Conservation (phyloP, 768 basidiomycete genomes). For the Trichaptum fuscoviolaceum region DNA sequence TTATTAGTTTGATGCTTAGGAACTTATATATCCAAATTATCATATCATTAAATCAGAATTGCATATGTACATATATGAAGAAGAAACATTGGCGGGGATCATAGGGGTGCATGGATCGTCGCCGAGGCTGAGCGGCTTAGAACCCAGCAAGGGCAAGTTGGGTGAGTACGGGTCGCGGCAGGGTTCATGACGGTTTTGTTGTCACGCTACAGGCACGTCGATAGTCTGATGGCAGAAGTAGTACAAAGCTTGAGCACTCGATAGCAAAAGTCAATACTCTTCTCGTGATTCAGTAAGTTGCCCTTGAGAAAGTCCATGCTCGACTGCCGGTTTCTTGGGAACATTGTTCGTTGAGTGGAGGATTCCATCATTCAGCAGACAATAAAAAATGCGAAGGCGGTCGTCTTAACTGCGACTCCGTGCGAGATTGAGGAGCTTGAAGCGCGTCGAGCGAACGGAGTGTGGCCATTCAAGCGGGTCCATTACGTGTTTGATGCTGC, state of each 20-base stretch:
- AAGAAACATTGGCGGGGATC: constrained; percentile 56
- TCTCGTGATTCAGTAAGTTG: constrained; percentile 38
- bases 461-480: constrained; percentile 79
- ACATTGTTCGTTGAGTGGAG: constrained; percentile 45
- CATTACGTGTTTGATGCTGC: constrained; percentile 69
- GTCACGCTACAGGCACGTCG: constrained; percentile 59
- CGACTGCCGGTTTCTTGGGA: constrained; percentile 55
- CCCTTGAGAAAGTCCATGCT: constrained; percentile 81
- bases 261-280: constrained; percentile 40
- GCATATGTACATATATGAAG: no score
- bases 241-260: constrained; percentile 13
- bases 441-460: constrained; percentile 73
- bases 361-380: constrained; percentile 28
- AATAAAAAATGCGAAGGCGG: neutral
- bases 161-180: constrained; percentile 50
- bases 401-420: constrained; percentile 55
- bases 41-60: no score
- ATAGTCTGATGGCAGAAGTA: constrained; percentile 40
- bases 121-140: constrained; percentile 32
- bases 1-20: no score
- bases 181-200: constrained; percentile 48
- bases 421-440: constrained; percentile 78
- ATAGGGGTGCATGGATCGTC: constrained; percentile 54
- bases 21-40: no score
- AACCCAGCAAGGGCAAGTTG: constrained; percentile 36